phyloP scores from a whole-genome alignment of 1,139 yeast species.

The Suhomyces atakaporum region DNA sequence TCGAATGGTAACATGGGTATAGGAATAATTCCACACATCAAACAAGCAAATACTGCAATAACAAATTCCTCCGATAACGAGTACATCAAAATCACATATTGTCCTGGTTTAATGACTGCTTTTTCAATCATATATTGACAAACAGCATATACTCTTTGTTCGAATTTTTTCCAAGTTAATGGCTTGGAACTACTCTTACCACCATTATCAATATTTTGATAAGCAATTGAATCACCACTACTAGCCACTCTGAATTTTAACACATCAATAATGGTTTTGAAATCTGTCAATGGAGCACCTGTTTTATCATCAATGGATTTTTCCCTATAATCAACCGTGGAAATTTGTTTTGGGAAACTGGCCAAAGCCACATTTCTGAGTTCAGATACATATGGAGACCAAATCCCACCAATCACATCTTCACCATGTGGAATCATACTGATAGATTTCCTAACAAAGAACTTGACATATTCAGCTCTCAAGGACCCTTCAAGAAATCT shows the following conservation, averaged over 20 bases:
- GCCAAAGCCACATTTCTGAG: constrained; percentile 53
- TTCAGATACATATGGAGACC: constrained; percentile 74
- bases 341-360: constrained; percentile 57
- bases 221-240: constrained; percentile 81
- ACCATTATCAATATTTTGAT: constrained; percentile 58
- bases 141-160: constrained; percentile 71
- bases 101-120: constrained; percentile 61
- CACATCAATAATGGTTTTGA: constrained; percentile 69
- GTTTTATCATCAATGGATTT: constrained; percentile 77
- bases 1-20: constrained; percentile 82
- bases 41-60: constrained; percentile 83
- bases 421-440: constrained; percentile 76
- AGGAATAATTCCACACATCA: constrained; percentile 76
- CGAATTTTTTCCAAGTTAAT: constrained; percentile 85
- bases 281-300: constrained; percentile 70
- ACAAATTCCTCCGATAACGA: constrained; percentile 87
- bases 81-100: constrained; percentile 76
- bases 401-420: constrained; percentile 78
- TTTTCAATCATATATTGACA: constrained; percentile 60
- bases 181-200: constrained; percentile 55
- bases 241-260: constrained; percentile 76
- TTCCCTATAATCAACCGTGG: constrained; percentile 73
- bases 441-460: constrained; percentile 67
- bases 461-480: constrained; percentile 78
- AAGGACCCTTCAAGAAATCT: constrained; percentile 76